Evolutionary conservation across 805 yeast genomes (phyloP).

Genomic region (Lachancea meyersii): DNA sequence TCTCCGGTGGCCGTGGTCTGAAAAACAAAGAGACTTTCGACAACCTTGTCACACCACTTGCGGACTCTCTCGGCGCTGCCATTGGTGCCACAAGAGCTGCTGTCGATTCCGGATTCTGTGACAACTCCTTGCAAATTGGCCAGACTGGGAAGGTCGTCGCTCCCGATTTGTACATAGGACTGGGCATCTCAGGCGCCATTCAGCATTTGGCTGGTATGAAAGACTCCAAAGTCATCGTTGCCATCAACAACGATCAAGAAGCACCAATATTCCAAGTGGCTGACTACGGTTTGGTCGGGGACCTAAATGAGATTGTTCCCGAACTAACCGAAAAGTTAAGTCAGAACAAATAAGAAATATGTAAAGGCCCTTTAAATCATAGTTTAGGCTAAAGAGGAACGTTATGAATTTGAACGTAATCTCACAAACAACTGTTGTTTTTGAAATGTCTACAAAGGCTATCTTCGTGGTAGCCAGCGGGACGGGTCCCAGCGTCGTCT

Average conservation of each 20-base stretch:
- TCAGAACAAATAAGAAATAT: background rate
- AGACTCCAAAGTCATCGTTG: conserved; percentile 88
- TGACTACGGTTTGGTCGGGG: conserved; percentile 86
- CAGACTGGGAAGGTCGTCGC: conserved; percentile 98
- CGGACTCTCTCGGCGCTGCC: conserved; percentile 79
- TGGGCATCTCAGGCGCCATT: conserved; percentile 95
- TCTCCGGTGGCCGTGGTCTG: conserved; percentile 92
- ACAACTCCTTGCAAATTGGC: conserved; percentile 93
- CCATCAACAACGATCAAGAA: conserved; percentile 90
- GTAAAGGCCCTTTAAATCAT: background rate
- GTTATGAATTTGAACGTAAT: too few relatives aligned
- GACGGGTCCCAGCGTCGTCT: too few relatives aligned
- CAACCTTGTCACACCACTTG: conserved; percentile 69
- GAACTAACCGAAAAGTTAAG: conserved; percentile 68
- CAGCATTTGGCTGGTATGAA: conserved; percentile 99
- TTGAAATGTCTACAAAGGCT: too few relatives aligned
- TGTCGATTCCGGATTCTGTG: conserved; percentile 92
- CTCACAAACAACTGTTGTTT: too few relatives aligned
- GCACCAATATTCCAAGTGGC: conserved; percentile 91
- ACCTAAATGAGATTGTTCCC: conserved; percentile 80
- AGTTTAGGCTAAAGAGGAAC: background rate
- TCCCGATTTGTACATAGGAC: conserved; percentile 88
- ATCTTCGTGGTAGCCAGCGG: too few relatives aligned
- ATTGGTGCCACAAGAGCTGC: conserved; percentile 98
- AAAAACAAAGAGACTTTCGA: conserved; percentile 87